phyloP scores from a whole-genome alignment of 192 early-diverging fungal species.

The Backusella westeae region DNA sequence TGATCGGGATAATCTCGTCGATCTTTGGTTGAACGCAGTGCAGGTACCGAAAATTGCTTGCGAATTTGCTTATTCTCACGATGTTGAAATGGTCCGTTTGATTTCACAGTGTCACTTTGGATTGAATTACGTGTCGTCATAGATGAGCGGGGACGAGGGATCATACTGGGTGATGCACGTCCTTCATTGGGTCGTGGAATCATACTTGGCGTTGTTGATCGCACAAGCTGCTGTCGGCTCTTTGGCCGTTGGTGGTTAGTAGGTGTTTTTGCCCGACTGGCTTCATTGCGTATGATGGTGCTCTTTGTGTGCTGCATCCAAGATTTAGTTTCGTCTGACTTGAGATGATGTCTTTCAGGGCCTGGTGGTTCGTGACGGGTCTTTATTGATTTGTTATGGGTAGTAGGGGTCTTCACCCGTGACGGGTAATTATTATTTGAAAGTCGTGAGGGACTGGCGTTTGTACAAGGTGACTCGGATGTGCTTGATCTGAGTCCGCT shows the following conservation, averaged over 20 bases:
- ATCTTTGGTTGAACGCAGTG: neutral
- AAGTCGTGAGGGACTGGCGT: slow-evolving; percentile 1
- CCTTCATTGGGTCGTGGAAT: slow-evolving; percentile 36
- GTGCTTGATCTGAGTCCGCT: slow-evolving; percentile 13
- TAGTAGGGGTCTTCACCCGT: slow-evolving; percentile 1
- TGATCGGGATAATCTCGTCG: slow-evolving; percentile 4
- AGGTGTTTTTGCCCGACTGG: slow-evolving; percentile 8
- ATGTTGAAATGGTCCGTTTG: neutral
- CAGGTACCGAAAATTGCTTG: neutral
- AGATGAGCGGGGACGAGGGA: slow-evolving; percentile 31
- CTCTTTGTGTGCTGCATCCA: slow-evolving; percentile 30
- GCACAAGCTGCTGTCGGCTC: neutral
- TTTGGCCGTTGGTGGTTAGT: neutral
- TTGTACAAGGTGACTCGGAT: slow-evolving; percentile 9
- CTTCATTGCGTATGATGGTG: slow-evolving; percentile 17
- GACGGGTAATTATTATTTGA: neutral
- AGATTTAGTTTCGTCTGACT: slow-evolving; percentile 3
- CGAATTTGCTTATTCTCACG: slow-evolving; percentile 4
- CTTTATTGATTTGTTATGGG: neutral
- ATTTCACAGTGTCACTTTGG: slow-evolving; percentile 6
- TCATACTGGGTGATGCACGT: slow-evolving; percentile 24
- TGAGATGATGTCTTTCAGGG: neutral
- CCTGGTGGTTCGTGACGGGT: slow-evolving; percentile 11
- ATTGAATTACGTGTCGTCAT: slow-evolving; percentile 5
- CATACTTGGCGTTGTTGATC: slow-evolving; percentile 29